Conservation (phyloP, 2,329 filamentous ascomycete species). For the Zopfia rhizophila region DNA sequence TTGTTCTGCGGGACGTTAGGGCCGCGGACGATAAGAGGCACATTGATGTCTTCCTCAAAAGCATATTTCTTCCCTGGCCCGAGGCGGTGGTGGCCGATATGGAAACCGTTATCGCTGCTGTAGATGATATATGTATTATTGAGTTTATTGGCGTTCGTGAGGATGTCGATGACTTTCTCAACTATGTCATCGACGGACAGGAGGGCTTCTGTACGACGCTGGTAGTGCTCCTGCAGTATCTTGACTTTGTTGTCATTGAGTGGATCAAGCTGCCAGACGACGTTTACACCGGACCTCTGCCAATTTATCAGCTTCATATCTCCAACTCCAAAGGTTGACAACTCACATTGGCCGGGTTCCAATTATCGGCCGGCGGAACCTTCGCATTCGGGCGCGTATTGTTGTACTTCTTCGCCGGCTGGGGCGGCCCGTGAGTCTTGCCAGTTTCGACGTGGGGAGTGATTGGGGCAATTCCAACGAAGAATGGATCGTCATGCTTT, state of each 20-base stretch:
- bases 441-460: constrained; percentile 70
- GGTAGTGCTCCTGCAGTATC: constrained; percentile 62
- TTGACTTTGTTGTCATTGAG: constrained; percentile 58
- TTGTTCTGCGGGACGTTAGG: constrained; percentile 42
- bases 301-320: no score
- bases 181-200: constrained; percentile 65
- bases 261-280: constrained; percentile 55
- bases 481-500: constrained; percentile 67
- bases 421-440: constrained; percentile 56
- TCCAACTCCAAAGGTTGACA: no score
- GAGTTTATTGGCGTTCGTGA: constrained; percentile 53
- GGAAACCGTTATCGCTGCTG: constrained; percentile 47
- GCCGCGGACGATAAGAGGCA: constrained; percentile 46
- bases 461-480: constrained; percentile 70
- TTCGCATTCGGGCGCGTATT: constrained; percentile 67
- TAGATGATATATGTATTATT: constrained; percentile 56
- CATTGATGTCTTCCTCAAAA: constrained; percentile 48
- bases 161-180: constrained; percentile 51
- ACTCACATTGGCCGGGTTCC: constrained; percentile 69
- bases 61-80: constrained; percentile 47
- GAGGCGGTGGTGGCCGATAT: constrained; percentile 46
- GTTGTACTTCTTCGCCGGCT: constrained; percentile 67
- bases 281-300: constrained; percentile 55
- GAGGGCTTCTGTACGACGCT: constrained; percentile 57
- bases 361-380: constrained; percentile 69